phyloP scores from a whole-genome alignment of 805 yeast species.

The Metschnikowia kunwiensis region DNA sequence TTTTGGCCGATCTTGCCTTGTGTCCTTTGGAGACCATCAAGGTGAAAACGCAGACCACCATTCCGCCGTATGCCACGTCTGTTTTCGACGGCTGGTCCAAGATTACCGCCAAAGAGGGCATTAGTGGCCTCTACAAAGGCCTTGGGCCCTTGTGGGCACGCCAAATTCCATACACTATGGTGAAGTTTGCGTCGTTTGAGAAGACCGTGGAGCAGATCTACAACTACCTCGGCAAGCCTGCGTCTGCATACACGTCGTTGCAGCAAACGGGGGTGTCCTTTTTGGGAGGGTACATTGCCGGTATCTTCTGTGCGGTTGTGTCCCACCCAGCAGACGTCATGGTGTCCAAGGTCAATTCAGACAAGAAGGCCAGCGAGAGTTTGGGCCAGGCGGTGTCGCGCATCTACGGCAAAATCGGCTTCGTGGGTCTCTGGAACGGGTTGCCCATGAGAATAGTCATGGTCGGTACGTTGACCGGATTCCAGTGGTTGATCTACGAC shows the following conservation, averaged over 20 bases:
- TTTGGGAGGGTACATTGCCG: slow-evolving; percentile 95
- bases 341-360: slow-evolving; percentile 89
- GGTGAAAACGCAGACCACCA: slow-evolving; percentile 88
- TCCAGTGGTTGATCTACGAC: slow-evolving; percentile 96
- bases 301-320: slow-evolving; percentile 92
- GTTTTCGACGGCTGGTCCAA: slow-evolving; percentile 66
- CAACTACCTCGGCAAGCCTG: slow-evolving; percentile 65
- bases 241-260: slow-evolving; percentile 61
- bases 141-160: slow-evolving; percentile 91
- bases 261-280: slow-evolving; percentile 95
- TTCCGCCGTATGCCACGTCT: slow-evolving; percentile 75
- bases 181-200: slow-evolving; percentile 92
- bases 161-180: slow-evolving; percentile 99
- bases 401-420: slow-evolving; percentile 82
- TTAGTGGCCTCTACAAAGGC: slow-evolving; percentile 80
- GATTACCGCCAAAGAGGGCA: slow-evolving; percentile 65
- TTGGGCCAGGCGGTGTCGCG: slow-evolving; percentile 64
- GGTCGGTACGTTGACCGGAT: slow-evolving; percentile 96
- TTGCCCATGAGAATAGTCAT: slow-evolving; percentile 89
- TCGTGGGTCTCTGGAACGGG: slow-evolving; percentile 92
- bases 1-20: slow-evolving; percentile 81
- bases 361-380: slow-evolving; percentile 61
- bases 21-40: slow-evolving; percentile 97
- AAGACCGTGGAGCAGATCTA: slow-evolving; percentile 83
- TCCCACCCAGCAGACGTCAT: slow-evolving; percentile 99